Percentiles rank a stretch among this genome's conserved stretches.
phyloP scores from a whole-genome alignment of 75 land plant species.

The Picea sitchensis region DNA sequence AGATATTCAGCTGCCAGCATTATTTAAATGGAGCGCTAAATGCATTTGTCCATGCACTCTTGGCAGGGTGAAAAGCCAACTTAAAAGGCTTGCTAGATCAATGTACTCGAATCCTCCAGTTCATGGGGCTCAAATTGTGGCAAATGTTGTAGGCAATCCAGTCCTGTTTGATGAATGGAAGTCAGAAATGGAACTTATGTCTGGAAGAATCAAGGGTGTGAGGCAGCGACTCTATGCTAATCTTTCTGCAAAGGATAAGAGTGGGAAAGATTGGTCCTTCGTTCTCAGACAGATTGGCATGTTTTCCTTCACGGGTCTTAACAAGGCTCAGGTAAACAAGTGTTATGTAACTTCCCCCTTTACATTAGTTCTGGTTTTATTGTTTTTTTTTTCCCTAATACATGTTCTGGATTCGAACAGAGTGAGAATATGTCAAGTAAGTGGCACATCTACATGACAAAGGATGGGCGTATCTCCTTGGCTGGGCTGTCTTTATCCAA shows the following conservation, averaged over 20 bases:
- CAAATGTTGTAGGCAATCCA: slow-evolving; percentile 86
- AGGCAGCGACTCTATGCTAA: slow-evolving; percentile 76
- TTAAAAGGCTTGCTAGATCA: slow-evolving; percentile 90
- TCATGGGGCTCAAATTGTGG: slow-evolving; percentile 94
- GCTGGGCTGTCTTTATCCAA: slow-evolving; percentile 89
- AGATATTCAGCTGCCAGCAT: neutral
- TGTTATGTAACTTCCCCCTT: neutral
- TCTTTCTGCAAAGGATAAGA: slow-evolving; percentile 69
- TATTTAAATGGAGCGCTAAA: neutral
- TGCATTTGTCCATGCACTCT: neutral
- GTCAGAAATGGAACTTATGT: slow-evolving; percentile 92
- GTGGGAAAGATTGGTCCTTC: slow-evolving; percentile 93
- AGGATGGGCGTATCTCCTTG: slow-evolving; percentile 96
- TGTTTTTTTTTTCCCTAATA: too few species aligned
- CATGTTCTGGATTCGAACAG: slow-evolving; percentile 29
- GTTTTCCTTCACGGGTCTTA: slow-evolving; percentile 93
- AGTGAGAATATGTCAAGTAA: slow-evolving; percentile 95
- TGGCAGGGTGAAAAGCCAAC: slow-evolving; percentile 90
- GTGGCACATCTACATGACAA: slow-evolving; percentile 99
- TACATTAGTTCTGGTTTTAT: neutral
- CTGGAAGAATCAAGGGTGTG: slow-evolving; percentile 88
- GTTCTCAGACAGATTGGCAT: slow-evolving; percentile 92
- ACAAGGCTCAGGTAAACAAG: slow-evolving; percentile 70
- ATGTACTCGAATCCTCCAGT: slow-evolving; percentile 98
- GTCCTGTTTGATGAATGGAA: slow-evolving; percentile 86